A percentile compares a stretch with the other conserved stretches of the same genome.
Conservation (phyloP, 148 eudicot species). For the Suaeda aralocaspica region DNA sequence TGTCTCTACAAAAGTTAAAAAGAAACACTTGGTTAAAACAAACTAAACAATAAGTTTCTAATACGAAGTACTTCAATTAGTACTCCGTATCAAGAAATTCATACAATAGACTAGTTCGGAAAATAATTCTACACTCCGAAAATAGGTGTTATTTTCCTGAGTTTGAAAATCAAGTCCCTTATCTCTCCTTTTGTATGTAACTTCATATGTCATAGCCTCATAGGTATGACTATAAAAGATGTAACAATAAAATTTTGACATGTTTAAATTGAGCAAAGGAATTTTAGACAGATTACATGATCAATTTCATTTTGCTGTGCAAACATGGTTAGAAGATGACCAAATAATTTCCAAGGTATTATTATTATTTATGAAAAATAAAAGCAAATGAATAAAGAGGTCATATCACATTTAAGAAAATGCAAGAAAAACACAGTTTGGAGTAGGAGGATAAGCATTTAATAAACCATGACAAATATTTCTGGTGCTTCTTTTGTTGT, state of each 20-base stretch:
- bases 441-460: constrained; percentile 14
- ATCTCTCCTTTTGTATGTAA: too few relatives aligned
- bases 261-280: constrained; percentile 18
- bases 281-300: constrained; percentile 5
- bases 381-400: neutral
- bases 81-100: too few relatives aligned
- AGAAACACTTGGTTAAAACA: constrained; percentile 10
- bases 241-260: too few relatives aligned
- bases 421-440: constrained; percentile 4
- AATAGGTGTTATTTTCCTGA: too few relatives aligned
- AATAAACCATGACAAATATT: neutral
- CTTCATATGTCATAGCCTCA: too few relatives aligned
- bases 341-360: constrained; percentile 9
- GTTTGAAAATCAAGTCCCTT: too few relatives aligned
- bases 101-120: too few relatives aligned
- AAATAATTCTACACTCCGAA: too few relatives aligned
- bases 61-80: too few relatives aligned
- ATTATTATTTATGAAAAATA: neutral
- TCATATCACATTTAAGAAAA: constrained; percentile 8
- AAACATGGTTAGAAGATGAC: constrained; percentile 35
- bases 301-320: constrained; percentile 24
- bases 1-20: constrained; percentile 48
- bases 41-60: too few relatives aligned
- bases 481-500: constrained; percentile 7
- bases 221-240: too few relatives aligned